Evolutionary conservation across 83 land plant genomes (phyloP).

Genomic region (Picea engelmannii): DNA sequence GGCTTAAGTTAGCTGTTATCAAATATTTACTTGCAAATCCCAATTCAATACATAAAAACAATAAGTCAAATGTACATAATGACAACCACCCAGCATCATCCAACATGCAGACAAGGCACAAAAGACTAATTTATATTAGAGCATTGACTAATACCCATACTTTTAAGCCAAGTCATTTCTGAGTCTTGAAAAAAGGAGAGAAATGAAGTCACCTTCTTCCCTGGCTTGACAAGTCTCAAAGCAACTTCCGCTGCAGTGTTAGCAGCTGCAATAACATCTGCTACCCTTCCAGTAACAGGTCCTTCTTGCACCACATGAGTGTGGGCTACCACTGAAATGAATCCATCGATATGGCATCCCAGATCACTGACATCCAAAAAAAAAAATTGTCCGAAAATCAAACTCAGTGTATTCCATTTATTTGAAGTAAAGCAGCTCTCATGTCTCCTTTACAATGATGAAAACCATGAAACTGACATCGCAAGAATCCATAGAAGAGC

Average conservation of each 20-base stretch:
- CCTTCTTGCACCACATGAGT: conserved; percentile 89
- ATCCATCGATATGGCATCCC: conserved; percentile 99
- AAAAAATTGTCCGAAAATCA: neutral
- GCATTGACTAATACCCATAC: neutral
- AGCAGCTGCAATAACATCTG: conserved; percentile 93
- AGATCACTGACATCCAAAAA: conserved; percentile 71
- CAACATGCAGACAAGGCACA: no score
- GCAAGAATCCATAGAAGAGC: neutral
- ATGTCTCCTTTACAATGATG: neutral
- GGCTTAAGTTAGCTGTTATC: no score
- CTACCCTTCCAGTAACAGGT: conserved; percentile 82
- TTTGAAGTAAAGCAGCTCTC: neutral
- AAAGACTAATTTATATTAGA: neutral
- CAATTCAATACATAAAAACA: neutral
- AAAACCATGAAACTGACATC: neutral
- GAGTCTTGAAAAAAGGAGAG: neutral
- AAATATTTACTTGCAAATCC: no score
- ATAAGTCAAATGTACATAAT: neutral
- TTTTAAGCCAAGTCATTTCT: neutral
- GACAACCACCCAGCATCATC: neutral
- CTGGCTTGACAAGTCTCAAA: conserved; percentile 95
- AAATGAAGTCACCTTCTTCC: conserved; percentile 69
- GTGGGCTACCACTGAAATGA: conserved; percentile 95
- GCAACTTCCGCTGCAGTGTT: conserved; percentile 99
- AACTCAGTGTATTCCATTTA: neutral